phyloP scores from a whole-genome alignment of 2,329 filamentous ascomycete species.

The Colletotrichum costaricense region DNA sequence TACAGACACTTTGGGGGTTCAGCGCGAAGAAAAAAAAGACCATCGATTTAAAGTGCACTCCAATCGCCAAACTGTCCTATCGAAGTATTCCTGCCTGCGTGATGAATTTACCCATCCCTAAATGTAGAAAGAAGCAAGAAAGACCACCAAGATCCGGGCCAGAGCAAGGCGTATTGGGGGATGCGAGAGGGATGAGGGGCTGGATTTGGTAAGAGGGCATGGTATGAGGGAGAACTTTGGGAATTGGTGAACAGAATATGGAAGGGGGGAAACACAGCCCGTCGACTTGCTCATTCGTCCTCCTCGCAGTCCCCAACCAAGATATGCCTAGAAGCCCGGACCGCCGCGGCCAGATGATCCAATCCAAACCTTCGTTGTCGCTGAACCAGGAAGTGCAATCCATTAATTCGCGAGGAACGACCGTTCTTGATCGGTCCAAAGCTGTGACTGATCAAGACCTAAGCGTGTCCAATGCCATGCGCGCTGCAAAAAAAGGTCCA shows the following conservation, averaged over 20 bases:
- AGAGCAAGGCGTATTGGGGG: constrained; percentile 36
- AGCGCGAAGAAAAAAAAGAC: constrained; percentile 37
- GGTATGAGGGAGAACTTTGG: constrained; percentile 13
- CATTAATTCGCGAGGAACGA: constrained; percentile 26
- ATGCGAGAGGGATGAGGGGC: constrained; percentile 31
- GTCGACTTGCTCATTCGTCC: constrained; percentile 21
- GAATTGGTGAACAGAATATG: constrained; percentile 23
- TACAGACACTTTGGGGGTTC: neutral
- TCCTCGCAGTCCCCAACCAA: neutral
- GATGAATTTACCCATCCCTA: constrained; percentile 47
- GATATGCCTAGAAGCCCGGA: constrained; percentile 22
- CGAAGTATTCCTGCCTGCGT: constrained; percentile 53
- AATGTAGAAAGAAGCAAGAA: constrained; percentile 43
- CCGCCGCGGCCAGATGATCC: constrained; percentile 26
- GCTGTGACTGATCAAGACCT: constrained; percentile 27
- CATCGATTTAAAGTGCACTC: constrained; percentile 59
- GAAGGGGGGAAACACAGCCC: constrained; percentile 31
- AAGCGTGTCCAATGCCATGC: constrained; percentile 35
- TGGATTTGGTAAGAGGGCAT: neutral
- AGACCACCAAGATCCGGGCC: constrained; percentile 34
- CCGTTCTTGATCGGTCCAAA: constrained; percentile 24
- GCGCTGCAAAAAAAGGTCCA: constrained; percentile 34
- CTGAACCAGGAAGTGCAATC: constrained; percentile 28
- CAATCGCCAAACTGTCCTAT: constrained; percentile 64
- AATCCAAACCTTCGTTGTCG: constrained; percentile 28